Evolutionary conservation across 2,329 filamentous ascomycete genomes (phyloP).

Genomic region (Tolypocladium endophyticum): DNA sequence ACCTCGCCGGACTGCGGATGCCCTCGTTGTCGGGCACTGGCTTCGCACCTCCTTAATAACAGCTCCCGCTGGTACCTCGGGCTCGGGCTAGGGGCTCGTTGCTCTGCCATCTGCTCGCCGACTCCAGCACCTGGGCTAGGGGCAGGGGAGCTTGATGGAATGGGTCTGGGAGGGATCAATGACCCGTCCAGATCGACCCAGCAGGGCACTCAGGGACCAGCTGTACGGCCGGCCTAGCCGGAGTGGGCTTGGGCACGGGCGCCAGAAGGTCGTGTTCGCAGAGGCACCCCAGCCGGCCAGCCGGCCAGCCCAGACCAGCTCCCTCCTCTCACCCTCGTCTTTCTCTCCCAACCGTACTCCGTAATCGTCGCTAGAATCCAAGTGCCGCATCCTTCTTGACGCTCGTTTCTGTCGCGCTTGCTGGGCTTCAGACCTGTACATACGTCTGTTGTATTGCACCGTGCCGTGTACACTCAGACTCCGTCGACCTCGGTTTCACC

Average conservation of each 20-base stretch:
- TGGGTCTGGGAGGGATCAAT: not conserved
- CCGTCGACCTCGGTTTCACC: slow-evolving; percentile 2
- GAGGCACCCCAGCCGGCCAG: not conserved
- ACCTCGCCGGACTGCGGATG: not conserved
- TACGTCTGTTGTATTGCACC: not conserved
- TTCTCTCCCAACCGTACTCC: not conserved
- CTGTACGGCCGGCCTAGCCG: not conserved
- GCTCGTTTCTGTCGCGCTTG: not conserved
- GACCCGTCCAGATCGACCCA: slow-evolving; percentile 3
- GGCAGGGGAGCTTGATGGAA: not conserved
- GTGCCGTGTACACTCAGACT: not conserved
- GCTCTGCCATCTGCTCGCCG: not conserved
- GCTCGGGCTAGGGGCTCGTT: too few species aligned
- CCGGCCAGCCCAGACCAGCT: not conserved
- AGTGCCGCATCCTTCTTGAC: not conserved
- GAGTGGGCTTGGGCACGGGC: not conserved
- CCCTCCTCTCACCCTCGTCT: not conserved
- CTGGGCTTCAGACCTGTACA: not conserved
- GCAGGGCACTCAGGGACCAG: slow-evolving; percentile 1
- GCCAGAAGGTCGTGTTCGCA: slow-evolving; percentile 1
- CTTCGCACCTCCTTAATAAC: not conserved
- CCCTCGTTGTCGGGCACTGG: not conserved
- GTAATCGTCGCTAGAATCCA: not conserved
- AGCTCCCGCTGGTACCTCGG: not conserved
- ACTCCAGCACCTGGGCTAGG: not conserved